Percentiles rank a stretch among this genome's conserved stretches.
phyloP scores from a whole-genome alignment of 2,329 filamentous ascomycete species.

The Trichophyton rubrum region DNA sequence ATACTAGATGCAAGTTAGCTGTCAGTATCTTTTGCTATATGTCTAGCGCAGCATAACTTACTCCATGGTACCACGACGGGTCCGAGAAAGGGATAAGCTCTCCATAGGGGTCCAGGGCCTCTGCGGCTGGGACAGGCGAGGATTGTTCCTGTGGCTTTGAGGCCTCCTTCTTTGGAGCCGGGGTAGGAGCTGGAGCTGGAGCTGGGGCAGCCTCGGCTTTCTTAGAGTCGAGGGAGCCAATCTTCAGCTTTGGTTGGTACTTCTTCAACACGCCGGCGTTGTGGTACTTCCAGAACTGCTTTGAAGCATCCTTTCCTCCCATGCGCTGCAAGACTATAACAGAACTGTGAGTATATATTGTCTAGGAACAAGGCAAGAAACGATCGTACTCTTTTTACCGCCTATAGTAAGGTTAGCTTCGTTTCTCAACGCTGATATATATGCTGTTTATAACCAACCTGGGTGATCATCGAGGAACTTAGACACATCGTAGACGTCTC shows the following conservation, averaged over 20 bases:
- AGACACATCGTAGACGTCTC: conserved; percentile 15
- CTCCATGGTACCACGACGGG: conserved; percentile 86
- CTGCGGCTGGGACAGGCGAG: conserved; percentile 36
- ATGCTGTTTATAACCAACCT: conserved; percentile 8
- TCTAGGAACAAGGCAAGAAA: background rate
- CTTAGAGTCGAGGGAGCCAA: conserved; percentile 75
- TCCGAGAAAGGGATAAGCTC: conserved; percentile 83
- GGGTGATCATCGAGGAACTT: conserved; percentile 16
- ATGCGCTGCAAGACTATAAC: conserved; percentile 48
- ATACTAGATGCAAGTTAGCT: conserved; percentile 45
- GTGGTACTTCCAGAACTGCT: conserved; percentile 57
- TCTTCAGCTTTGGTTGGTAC: conserved; percentile 46
- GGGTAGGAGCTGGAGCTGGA: conserved; percentile 31
- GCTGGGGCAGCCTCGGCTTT: conserved; percentile 41
- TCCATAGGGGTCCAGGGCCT: conserved; percentile 72
- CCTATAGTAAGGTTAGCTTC: conserved; percentile 7
- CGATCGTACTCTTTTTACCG: conserved; percentile 13
- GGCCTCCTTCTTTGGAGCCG: conserved; percentile 31
- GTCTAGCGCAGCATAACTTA: conserved; percentile 37
- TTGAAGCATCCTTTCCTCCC: conserved; percentile 54
- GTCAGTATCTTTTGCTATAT: background rate
- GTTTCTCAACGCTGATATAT: background rate
- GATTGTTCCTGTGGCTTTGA: conserved; percentile 45
- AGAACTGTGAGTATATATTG: conserved; percentile 10
- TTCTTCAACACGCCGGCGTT: conserved; percentile 51